These are phyloP conservation scores for Pascua guehoae DNA, from an alignment of 1,284 basidiomycete species.

Conservation along the genomic window DNA sequence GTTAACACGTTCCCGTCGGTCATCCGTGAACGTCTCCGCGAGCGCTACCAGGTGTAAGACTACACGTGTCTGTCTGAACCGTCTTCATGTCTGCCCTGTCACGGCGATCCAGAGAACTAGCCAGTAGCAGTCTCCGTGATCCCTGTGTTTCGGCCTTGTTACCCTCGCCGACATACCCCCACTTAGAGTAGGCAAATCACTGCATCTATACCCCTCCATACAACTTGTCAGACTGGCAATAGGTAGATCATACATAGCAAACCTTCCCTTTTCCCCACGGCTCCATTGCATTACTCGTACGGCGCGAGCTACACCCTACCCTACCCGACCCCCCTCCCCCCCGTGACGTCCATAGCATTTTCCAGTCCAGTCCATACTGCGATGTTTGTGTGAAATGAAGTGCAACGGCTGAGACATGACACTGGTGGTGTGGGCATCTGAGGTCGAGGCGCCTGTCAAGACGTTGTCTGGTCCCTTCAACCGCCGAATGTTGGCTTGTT, in stretches of 20 bases:
- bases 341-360: slow-evolving; percentile 20
- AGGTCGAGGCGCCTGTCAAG: too few species aligned
- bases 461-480: neutral
- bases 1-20: slow-evolving; percentile 41
- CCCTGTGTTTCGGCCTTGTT: slow-evolving; percentile 2
- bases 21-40: slow-evolving; percentile 42
- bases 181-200: slow-evolving; percentile 20
- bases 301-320: slow-evolving; percentile 13
- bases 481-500: too few species aligned
- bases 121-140: too few species aligned
- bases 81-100: neutral
- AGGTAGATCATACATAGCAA: slow-evolving; percentile 14
- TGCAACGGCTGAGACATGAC: neutral
- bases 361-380: slow-evolving; percentile 6
- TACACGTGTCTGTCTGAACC: neutral
- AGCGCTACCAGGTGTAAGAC: slow-evolving; percentile 45
- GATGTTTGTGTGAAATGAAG: slow-evolving; percentile 1
- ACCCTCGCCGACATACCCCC: slow-evolving; percentile 22
- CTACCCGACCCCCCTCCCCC: slow-evolving; percentile 7
- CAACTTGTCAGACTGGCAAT: slow-evolving; percentile 10
- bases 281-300: slow-evolving; percentile 12
- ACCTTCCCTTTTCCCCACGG: slow-evolving; percentile 1
- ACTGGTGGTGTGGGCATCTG: neutral
- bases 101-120: too few species aligned
- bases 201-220: slow-evolving; percentile 25